Percentiles rank a stretch among this genome's conserved stretches.
These are phyloP conservation scores for Saxophila tyrrhenica DNA, from an alignment of 495 filamentous ascomycete genomes.

Conservation along the genomic window DNA sequence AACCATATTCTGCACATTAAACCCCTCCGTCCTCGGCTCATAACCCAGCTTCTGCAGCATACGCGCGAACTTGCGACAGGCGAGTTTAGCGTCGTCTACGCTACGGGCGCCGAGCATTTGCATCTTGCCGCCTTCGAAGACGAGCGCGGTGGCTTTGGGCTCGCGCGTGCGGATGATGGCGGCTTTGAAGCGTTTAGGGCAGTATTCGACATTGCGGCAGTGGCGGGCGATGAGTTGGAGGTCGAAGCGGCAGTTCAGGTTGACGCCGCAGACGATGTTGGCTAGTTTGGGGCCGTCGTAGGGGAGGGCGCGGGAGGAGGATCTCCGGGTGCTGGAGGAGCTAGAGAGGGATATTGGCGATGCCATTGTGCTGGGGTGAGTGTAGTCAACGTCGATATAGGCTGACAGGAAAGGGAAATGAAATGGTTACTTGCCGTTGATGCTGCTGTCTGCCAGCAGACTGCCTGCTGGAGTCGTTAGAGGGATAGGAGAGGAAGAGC, in stretches of 20 bases:
- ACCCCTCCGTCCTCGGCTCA: conserved; percentile 92
- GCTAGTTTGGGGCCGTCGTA: neutral
- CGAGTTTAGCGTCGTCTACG: conserved; percentile 85
- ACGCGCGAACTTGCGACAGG: conserved; percentile 83
- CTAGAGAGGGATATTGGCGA: neutral
- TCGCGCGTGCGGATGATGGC: conserved; percentile 96
- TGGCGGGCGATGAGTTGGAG: conserved; percentile 91
- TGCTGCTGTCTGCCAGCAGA: neutral
- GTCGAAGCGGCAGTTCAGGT: conserved; percentile 87
- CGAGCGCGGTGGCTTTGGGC: conserved; percentile 84
- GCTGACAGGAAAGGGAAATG: neutral
- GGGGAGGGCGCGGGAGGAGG: neutral
- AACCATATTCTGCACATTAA: conserved; percentile 96
- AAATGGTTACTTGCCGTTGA: neutral
- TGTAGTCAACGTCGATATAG: neutral
- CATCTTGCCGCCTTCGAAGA: conserved; percentile 95
- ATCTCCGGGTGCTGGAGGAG: neutral
- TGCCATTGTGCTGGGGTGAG: neutral
- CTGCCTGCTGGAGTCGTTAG: neutral
- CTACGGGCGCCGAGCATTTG: conserved; percentile 90
- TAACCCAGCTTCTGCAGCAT: conserved; percentile 96
- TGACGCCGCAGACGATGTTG: conserved; percentile 94
- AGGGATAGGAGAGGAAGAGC: neutral
- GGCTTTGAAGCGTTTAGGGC: conserved; percentile 88
- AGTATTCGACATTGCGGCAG: conserved; percentile 89